Evolutionary conservation across 345 rosid species (phyloP), one percentile per base, ranked within the genome.

Genomic region (Hypericum androsaemum): DNA sequence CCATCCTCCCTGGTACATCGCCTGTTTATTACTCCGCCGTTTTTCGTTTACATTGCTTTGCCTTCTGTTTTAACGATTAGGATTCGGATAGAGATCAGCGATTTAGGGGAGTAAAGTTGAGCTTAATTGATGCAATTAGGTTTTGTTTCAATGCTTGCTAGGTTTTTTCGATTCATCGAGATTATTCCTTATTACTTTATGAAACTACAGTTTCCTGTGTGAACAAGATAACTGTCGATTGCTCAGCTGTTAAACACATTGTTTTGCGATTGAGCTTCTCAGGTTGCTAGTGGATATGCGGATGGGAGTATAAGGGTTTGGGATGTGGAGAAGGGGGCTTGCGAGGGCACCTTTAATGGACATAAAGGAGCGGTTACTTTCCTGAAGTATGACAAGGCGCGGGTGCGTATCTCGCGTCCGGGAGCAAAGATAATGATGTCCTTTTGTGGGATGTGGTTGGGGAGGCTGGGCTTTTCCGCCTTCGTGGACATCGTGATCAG

Each of bases 391-490:
- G 80, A 80, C 65, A 80, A 81, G 60, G 35, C 54, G n/a, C n/a
- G 74, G 95, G 94, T 14, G 74, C 95, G 37, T 44, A 75, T 71
- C 80, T 92, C 41, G 98, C 95, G 16, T 92, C 98, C 59, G 98
- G 98, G 63, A 78, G 97, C 73, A 88, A 88, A 71, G 97, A 92
- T 57, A 85, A 80, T 57, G 95, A 85, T 70, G 67, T 92, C 59
- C 85, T 88, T 47, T 65, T 88, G 60, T 92, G 97, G 95, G 98
- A 92, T 78, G 94, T 88, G 37, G 82, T 85, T 43, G 94, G 94
- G 7, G 95, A 92, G 75, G 62, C 76, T 2, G 90, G 88, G 9
- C 88, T 81, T 59, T 92, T 80, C 58, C 83, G 94, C 60, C 82
- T 92, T 12, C 77, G 80, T 9, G 98, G 95, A 9, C 98, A 92